phyloP scores from a whole-genome alignment of 352 stramenopile species.

The Globisporangium spinosum region DNA sequence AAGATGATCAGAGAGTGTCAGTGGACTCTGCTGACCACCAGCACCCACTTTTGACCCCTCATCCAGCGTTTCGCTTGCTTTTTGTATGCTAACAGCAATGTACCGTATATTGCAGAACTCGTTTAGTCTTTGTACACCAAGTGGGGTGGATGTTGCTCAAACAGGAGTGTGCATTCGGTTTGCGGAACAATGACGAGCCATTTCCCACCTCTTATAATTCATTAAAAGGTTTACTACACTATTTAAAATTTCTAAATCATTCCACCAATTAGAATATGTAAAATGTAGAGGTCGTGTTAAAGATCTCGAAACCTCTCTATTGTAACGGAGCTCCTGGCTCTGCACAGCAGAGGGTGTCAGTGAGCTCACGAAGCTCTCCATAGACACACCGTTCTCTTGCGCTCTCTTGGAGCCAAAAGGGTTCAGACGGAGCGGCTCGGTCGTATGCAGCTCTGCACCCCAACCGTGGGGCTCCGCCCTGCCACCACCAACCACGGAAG shows the following conservation, averaged over 20 bases:
- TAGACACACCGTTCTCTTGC: neutral
- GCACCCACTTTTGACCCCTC: neutral
- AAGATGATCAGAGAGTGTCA: slow-evolving; percentile 2
- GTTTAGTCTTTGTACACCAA: neutral
- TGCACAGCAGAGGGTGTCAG: neutral
- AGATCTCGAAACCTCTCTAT: neutral
- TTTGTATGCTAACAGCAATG: neutral
- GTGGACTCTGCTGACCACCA: neutral
- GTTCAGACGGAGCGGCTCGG: neutral
- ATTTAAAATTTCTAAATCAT: neutral
- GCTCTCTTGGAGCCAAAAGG: slow-evolving; percentile 1
- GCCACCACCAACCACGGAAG: neutral
- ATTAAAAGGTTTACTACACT: neutral
- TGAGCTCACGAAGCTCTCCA: neutral
- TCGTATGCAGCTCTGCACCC: neutral
- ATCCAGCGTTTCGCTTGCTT: neutral
- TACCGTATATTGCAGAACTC: neutral
- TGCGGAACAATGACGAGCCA: neutral
- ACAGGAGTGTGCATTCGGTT: neutral
- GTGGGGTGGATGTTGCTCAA: neutral
- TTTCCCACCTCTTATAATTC: neutral
- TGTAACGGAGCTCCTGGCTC: neutral
- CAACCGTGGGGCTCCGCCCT: neutral
- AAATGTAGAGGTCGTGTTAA: neutral
- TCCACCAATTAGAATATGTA: neutral